Evolutionary conservation across 1,284 basidiomycete genomes (phyloP).

Genomic region (Boletus mariae): DNA sequence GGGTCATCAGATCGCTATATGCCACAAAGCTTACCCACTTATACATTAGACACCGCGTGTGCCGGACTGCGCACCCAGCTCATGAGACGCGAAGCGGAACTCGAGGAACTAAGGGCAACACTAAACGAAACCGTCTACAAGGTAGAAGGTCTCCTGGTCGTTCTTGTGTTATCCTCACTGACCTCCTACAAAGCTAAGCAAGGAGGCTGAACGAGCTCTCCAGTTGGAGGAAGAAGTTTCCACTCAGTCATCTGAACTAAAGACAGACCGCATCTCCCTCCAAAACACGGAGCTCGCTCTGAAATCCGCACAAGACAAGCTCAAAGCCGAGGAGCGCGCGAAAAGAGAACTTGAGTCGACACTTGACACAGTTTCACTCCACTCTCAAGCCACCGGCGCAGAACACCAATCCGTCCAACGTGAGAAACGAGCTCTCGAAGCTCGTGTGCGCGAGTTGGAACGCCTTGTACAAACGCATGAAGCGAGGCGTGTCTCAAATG

Average conservation of each 20-base stretch:
- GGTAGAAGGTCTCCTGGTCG: constrained; percentile 36
- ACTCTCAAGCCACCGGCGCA: constrained; percentile 46
- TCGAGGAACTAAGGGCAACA: constrained; percentile 49
- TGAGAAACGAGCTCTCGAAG: constrained; percentile 53
- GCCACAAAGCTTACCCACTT: constrained; percentile 9
- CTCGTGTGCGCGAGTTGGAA: constrained; percentile 55
- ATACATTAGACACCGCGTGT: constrained; percentile 48
- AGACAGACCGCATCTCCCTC: constrained; percentile 49
- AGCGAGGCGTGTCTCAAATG: constrained; percentile 29
- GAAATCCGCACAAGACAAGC: constrained; percentile 44
- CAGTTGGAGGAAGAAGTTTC: constrained; percentile 51
- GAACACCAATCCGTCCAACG: constrained; percentile 46
- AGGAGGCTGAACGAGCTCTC: constrained; percentile 54
- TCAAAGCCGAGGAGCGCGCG: constrained; percentile 48
- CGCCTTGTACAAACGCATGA: constrained; percentile 38
- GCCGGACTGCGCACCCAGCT: constrained; percentile 55
- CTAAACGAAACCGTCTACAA: constrained; percentile 60
- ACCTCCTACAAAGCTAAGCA: constrained; percentile 45
- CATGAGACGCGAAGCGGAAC: constrained; percentile 49
- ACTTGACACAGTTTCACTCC: constrained; percentile 53
- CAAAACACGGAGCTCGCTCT: constrained; percentile 55
- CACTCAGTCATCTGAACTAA: constrained; percentile 49
- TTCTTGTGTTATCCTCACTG: constrained; percentile 10
- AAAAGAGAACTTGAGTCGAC: constrained; percentile 53
- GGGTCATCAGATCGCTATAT: constrained; percentile 1